Percentiles rank a stretch among this genome's conserved stretches.
These are phyloP conservation scores for Eimeria falciformis DNA, from an alignment of 169 alveolate species.

Conservation along the genomic window DNA sequence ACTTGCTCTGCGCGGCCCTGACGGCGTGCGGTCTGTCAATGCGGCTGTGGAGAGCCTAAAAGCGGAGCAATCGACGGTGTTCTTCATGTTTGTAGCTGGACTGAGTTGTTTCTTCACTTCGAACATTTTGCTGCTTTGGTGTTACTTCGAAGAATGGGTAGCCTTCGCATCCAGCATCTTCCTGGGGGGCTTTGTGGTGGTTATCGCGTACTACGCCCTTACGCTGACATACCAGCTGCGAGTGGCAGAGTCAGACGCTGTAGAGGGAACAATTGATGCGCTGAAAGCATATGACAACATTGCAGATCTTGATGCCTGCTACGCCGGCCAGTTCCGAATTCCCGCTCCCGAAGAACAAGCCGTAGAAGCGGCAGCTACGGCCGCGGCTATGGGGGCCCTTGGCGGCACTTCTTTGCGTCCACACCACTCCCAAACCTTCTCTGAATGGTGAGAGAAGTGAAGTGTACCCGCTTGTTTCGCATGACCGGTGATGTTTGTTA, in stretches of 20 bases:
- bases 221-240: slow-evolving; percentile 56
- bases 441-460: background rate
- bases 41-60: slow-evolving; percentile 72
- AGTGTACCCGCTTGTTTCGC: no score
- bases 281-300: slow-evolving; percentile 62
- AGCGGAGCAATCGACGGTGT: slow-evolving; percentile 64
- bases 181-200: slow-evolving; percentile 17
- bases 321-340: background rate
- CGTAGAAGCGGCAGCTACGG: slow-evolving; percentile 12
- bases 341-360: background rate
- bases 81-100: slow-evolving; percentile 56
- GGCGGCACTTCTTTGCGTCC: slow-evolving; percentile 30
- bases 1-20: slow-evolving; percentile 75
- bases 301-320: slow-evolving; percentile 71
- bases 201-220: slow-evolving; percentile 63
- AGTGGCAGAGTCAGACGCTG: slow-evolving; percentile 65
- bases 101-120: slow-evolving; percentile 33
- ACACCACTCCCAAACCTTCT: no score
- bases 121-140: slow-evolving; percentile 47
- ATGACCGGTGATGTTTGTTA: no score
- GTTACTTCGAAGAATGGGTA: slow-evolving; percentile 25
- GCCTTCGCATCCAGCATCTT: slow-evolving; percentile 17
- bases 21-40: slow-evolving; percentile 66
- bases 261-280: slow-evolving; percentile 70
- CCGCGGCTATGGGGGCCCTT: background rate